Conservation (phyloP, 2,329 filamentous ascomycete species). For the Capronia americana region DNA sequence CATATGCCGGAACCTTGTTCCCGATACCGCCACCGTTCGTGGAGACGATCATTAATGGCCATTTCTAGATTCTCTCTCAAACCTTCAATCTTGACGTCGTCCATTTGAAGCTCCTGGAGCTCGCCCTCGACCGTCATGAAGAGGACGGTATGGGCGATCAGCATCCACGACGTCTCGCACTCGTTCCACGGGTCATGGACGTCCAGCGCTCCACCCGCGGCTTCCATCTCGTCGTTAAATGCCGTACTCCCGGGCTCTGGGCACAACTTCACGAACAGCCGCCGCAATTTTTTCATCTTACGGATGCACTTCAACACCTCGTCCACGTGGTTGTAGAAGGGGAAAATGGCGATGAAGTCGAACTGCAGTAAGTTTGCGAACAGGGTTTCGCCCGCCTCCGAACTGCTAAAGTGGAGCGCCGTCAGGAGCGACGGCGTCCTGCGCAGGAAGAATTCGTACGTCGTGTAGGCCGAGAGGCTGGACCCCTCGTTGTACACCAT, state of each 20-base stretch:
- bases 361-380: slow-evolving; percentile 55
- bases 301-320: slow-evolving; percentile 52
- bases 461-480: slow-evolving; percentile 72
- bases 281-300: slow-evolving; percentile 58
- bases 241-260: slow-evolving; percentile 47
- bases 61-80: slow-evolving; percentile 29
- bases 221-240: slow-evolving; percentile 48
- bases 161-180: slow-evolving; percentile 58
- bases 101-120: slow-evolving; percentile 32
- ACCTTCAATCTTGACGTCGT: slow-evolving; percentile 36
- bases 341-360: slow-evolving; percentile 71
- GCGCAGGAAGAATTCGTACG: slow-evolving; percentile 73
- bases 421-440: slow-evolving; percentile 62
- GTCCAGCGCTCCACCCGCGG: slow-evolving; percentile 46
- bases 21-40: slow-evolving; percentile 31
- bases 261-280: slow-evolving; percentile 62
- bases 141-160: slow-evolving; percentile 50
- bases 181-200: slow-evolving; percentile 60
- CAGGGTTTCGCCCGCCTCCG: slow-evolving; percentile 43
- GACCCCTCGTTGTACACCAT: slow-evolving; percentile 77
- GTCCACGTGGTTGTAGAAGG: slow-evolving; percentile 66
- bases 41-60: slow-evolving; percentile 22
- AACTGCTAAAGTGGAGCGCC: slow-evolving; percentile 34
- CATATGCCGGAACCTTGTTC: slow-evolving; percentile 28
- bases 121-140: slow-evolving; percentile 30